Percentiles rank a stretch among this genome's conserved stretches.
phyloP scores from a whole-genome alignment of 108 stramenopile species.

The Bacterosira constricta region DNA sequence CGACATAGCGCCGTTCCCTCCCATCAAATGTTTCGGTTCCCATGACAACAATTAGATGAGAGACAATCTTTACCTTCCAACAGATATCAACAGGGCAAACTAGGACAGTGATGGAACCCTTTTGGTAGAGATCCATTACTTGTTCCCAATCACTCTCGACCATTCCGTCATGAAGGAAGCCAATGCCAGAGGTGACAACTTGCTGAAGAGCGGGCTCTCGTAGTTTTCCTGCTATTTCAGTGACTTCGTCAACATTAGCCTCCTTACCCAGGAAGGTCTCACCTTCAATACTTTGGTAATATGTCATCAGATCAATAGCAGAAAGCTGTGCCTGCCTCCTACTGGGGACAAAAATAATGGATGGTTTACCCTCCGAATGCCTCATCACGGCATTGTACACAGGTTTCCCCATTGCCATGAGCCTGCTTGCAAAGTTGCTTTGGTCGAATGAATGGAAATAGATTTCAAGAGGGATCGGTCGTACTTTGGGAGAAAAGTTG shows the following conservation, averaged over 20 bases:
- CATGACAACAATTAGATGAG: conserved; percentile 93
- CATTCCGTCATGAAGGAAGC: conserved; percentile 94
- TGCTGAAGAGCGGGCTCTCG: conserved; percentile 88
- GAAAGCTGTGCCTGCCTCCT: conserved; percentile 96
- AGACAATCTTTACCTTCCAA: conserved; percentile 78
- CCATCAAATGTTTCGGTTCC: conserved; percentile 98
- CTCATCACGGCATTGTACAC: conserved; percentile 85
- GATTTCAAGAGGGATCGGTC: conserved; percentile 95
- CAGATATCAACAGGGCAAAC: conserved; percentile 88
- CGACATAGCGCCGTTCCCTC: conserved; percentile 88
- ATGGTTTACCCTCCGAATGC: conserved; percentile 76
- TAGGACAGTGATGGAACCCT: conserved; percentile 75
- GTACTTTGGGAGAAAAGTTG: conserved; percentile 94
- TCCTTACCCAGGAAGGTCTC: conserved; percentile 52
- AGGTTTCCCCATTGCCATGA: conserved; percentile 98
- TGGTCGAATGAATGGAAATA: conserved; percentile 95
- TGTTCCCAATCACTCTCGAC: conserved; percentile 71
- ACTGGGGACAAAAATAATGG: conserved; percentile 94
- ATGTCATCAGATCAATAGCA: conserved; percentile 97
- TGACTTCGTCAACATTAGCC: conserved; percentile 26
- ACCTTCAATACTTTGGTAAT: conserved; percentile 72
- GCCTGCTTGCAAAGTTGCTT: conserved; percentile 84
- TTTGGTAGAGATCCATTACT: conserved; percentile 73
- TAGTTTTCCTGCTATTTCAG: conserved; percentile 45
- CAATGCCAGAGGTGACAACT: conserved; percentile 86